Percentiles rank a stretch among this genome's conserved stretches.
These are phyloP conservation scores for Lecanicillium sp. DNA, from an alignment of 2,329 filamentous ascomycete genomes.

Conservation along the genomic window DNA sequence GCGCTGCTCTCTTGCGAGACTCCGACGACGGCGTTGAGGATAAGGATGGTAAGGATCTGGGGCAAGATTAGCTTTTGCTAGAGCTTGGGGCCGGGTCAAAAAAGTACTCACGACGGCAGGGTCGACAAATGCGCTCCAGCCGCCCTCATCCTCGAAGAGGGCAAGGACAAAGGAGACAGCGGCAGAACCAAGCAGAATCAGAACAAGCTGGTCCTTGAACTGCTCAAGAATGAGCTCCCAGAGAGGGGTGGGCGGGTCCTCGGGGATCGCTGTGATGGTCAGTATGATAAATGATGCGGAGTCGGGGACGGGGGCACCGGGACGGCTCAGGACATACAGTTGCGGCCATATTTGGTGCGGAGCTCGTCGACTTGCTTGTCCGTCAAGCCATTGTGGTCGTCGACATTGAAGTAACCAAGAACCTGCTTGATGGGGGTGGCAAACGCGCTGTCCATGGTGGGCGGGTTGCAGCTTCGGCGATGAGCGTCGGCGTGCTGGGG, in stretches of 20 bases:
- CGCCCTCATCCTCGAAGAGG: conserved; percentile 85
- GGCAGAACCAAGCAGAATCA: conserved; percentile 89
- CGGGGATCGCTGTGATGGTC: conserved; percentile 48
- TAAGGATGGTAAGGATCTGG: conserved; percentile 91
- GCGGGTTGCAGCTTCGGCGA: neutral
- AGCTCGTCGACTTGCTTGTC: conserved; percentile 52
- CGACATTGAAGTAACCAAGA: conserved; percentile 52
- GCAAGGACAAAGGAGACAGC: conserved; percentile 90
- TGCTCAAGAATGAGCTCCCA: conserved; percentile 98
- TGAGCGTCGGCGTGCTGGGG: neutral
- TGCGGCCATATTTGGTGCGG: conserved; percentile 57
- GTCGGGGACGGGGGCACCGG: conserved; percentile 8
- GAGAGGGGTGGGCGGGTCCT: conserved; percentile 91
- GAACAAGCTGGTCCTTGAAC: conserved; percentile 97
- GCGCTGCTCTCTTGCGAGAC: conserved; percentile 98
- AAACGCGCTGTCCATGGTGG: conserved; percentile 58
- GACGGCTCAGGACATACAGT: conserved; percentile 46
- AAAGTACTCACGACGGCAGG: conserved; percentile 72
- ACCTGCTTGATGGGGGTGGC: conserved; percentile 52
- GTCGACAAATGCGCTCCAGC: conserved; percentile 96
- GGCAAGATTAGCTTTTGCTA: conserved; percentile 1
- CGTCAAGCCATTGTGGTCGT: conserved; percentile 48
- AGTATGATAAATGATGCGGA: conserved; percentile 2
- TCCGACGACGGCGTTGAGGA: conserved; percentile 94
- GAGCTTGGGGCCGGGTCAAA: neutral